Base-by-base conservation (phyloP, 768 basidiomycete genomes). In the Tremella fuciformis region DNA sequence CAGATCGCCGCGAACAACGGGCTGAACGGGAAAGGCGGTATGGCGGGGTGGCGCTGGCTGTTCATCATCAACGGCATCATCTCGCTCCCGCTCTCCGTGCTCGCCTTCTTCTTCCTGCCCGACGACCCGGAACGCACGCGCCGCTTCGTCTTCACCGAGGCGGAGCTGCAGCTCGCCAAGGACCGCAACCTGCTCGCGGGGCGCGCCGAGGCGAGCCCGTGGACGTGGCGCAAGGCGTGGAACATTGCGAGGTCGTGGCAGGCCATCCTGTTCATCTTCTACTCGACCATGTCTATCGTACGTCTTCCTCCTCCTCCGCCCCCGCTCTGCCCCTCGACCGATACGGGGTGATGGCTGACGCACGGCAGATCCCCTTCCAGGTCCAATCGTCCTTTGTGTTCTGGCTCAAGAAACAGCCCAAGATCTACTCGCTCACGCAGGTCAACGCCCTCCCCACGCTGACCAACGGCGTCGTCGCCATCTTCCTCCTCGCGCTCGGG, bases 381-480 rank as follows among this genome's bases (percentile, higher is more conserved):
- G 29, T 34, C 29, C 29, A 34, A 34, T 34, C 29, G 29, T 46
- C 44, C 4, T 24, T 46, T 15, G 22, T 46, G 6, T 46, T 68
- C 25, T 69, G 67, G 67, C 60, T 69, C 22, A 63, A 61, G 52
- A 18, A 34, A 34, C 29, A 34, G 29, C 29, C 50, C 8, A 59
- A 60, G 29, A 50, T 39, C 8, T 69, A 60, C 48, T 60, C 66
- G 11, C 53, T 70, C 46, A 39, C 42, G 38, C 51, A 65, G 13
- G 56, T 67, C 57, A 72, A 67, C 55, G 58, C 67, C 59, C 48
- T 66, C 0, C 70, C 70, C 13, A 72, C 70, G 1, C 66, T 70
- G 46, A 59, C 69, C 55, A 62, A 66, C 51, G 51, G 69, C 29
- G 39, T 67, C 40, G 38, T 55, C 15, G 70, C 70, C 6, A 25